Conservation (phyloP, 495 filamentous ascomycete genomes). For the Tuber calosporum region DNA sequence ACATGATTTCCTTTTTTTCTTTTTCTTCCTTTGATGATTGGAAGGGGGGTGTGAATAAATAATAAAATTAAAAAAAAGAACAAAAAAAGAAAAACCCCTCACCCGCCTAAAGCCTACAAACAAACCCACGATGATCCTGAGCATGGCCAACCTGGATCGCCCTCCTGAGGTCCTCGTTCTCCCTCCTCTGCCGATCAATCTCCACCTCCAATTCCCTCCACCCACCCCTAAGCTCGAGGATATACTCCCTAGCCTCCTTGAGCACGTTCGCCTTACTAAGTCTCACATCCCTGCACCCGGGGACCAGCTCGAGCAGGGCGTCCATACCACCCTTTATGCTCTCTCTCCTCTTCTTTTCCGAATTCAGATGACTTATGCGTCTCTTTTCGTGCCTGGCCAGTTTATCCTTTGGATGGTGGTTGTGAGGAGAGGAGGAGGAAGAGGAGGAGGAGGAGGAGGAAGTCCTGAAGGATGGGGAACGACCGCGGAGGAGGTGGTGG, state of each 20-base stretch:
- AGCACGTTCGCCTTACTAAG: constrained; percentile 40
- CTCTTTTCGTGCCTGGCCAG: constrained; percentile 40
- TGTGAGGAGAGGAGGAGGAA: constrained; percentile 20
- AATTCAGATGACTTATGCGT: constrained; percentile 39
- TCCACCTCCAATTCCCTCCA: constrained; percentile 26
- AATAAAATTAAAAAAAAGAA: no score
- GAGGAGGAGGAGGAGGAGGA: constrained; percentile 19
- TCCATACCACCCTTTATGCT: constrained; percentile 43
- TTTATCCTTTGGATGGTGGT: constrained; percentile 27
- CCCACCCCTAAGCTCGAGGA: constrained; percentile 29
- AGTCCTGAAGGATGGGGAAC: constrained; percentile 17
- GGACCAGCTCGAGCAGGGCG: constrained; percentile 39
- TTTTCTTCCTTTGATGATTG: neutral
- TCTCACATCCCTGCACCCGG: constrained; percentile 35
- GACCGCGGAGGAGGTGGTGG: constrained; percentile 20
- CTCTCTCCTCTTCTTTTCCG: constrained; percentile 41
- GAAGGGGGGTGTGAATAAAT: no score
- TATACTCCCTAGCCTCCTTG: constrained; percentile 38
- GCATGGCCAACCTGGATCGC: constrained; percentile 24
- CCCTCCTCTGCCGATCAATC: constrained; percentile 25
- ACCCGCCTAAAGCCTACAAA: constrained; percentile 22
- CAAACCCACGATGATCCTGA: constrained; percentile 30
- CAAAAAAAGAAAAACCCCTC: neutral
- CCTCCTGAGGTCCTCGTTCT: constrained; percentile 34
- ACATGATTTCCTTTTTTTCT: neutral